Evolutionary conservation across 192 early-diverging fungal genomes (phyloP).

Genomic region (Chytriomyces sp.): DNA sequence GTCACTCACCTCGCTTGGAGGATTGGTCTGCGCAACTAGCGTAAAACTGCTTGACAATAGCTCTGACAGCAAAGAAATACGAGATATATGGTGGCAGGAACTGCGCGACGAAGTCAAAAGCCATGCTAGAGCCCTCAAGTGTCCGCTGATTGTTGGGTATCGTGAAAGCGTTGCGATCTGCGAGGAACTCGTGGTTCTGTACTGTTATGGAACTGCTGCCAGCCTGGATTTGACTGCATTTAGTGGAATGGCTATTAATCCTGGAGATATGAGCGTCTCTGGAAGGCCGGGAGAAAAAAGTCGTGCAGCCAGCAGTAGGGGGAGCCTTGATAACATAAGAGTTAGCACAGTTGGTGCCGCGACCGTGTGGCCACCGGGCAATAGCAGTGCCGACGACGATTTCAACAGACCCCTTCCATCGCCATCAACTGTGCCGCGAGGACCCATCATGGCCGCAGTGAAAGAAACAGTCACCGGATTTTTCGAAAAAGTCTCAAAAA

Average conservation of each 20-base stretch:
- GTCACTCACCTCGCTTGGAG: slow-evolving; percentile 58
- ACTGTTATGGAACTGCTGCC: slow-evolving; percentile 78
- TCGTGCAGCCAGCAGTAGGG: slow-evolving; percentile 8
- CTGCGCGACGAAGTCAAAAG: slow-evolving; percentile 79
- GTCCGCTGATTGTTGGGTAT: slow-evolving; percentile 76
- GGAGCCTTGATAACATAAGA: slow-evolving; percentile 1
- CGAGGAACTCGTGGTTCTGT: slow-evolving; percentile 69
- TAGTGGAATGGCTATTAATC: neutral
- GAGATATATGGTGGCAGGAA: slow-evolving; percentile 74
- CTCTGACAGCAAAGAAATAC: slow-evolving; percentile 46
- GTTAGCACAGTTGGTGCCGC: neutral
- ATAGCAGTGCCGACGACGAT: neutral
- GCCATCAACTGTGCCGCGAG: neutral
- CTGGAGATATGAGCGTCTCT: neutral
- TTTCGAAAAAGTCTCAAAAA: slow-evolving; percentile 20
- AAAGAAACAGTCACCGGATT: slow-evolving; percentile 22
- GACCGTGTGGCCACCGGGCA: neutral
- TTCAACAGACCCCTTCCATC: neutral
- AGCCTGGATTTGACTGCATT: slow-evolving; percentile 55
- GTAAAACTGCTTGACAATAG: slow-evolving; percentile 65
- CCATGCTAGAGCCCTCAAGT: slow-evolving; percentile 72
- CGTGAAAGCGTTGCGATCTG: slow-evolving; percentile 66
- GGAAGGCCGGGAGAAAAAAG: neutral
- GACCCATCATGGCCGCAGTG: neutral
- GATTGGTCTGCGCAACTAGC: slow-evolving; percentile 65